Conservation (phyloP, 75 land plant species). For the Ceratopteris richardii region DNA sequence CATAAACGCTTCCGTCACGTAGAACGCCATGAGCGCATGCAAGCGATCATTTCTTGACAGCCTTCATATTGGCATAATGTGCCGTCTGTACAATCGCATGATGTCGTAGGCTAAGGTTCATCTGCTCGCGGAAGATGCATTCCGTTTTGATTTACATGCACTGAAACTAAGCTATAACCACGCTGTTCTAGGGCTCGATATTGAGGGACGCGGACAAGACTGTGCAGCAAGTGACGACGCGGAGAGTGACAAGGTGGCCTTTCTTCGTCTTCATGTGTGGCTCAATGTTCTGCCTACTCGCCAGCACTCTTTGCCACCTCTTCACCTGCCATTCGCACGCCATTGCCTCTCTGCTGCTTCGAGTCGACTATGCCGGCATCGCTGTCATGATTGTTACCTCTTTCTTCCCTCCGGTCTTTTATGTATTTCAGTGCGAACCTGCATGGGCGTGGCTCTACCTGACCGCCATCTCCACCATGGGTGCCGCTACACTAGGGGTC, state of each 20-base stretch:
- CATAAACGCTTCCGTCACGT: too few relatives aligned
- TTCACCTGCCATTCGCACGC: conserved; percentile 68
- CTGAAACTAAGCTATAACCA: too few relatives aligned
- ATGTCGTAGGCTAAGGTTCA: too few relatives aligned
- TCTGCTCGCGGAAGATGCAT: too few relatives aligned
- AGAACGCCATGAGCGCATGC: too few relatives aligned
- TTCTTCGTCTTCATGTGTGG: conserved; percentile 76
- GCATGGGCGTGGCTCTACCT: conserved; percentile 60
- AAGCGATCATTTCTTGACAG: too few relatives aligned
- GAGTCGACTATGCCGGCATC: conserved; percentile 83
- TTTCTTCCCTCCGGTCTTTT: conserved; percentile 91
- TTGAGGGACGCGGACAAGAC: too few relatives aligned
- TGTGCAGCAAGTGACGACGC: too few relatives aligned
- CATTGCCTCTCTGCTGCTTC: conserved; percentile 38
- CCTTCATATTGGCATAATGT: too few relatives aligned
- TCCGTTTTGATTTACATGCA: too few relatives aligned
- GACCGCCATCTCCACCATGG: conserved; percentile 53
- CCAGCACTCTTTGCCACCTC: conserved; percentile 77
- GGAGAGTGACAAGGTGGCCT: conserved; percentile 49
- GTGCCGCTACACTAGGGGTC: conserved; percentile 50
- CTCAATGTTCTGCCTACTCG: conserved; percentile 78
- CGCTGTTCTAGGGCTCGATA: too few relatives aligned
- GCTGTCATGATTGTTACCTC: conserved; percentile 84
- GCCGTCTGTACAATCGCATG: too few relatives aligned
- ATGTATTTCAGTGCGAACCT: conserved; percentile 76